Percentiles rank a stretch among this genome's conserved stretches.
phyloP scores from a whole-genome alignment of 140 eudicot genomes.

The Ambrosia hybrid region DNA sequence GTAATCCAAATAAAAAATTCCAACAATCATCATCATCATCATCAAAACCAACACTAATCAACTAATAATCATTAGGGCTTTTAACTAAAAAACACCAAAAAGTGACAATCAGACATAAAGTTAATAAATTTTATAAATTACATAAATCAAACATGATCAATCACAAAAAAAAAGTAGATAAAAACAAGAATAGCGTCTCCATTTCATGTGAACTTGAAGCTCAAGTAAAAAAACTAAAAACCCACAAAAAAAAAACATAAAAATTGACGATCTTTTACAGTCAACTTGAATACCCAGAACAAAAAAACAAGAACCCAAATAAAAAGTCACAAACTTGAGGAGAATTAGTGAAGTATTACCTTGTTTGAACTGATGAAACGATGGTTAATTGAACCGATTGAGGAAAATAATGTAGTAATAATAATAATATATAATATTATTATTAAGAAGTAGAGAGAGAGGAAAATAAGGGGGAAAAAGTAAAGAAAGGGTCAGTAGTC shows the following conservation, averaged over 20 bases:
- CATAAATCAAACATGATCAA: slow-evolving; percentile 8
- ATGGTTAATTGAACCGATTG: not conserved
- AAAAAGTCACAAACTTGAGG: slow-evolving; percentile 5
- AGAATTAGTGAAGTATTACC: slow-evolving; percentile 1
- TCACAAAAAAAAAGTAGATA: not conserved
- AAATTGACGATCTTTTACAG: too few relatives aligned
- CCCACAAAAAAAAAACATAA: too few relatives aligned
- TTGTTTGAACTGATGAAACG: not conserved
- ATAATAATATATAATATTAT: not conserved
- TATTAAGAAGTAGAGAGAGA: slow-evolving; percentile 8
- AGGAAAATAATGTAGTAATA: not conserved
- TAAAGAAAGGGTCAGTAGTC: too few relatives aligned
- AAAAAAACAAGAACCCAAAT: not conserved
- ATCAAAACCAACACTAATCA: not conserved
- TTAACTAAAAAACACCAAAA: not conserved
- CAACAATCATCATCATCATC: too few relatives aligned
- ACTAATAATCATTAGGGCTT: slow-evolving; percentile 7
- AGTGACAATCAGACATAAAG: not conserved
- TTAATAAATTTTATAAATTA: too few relatives aligned
- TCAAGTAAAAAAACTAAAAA: not conserved
- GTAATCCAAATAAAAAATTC: not conserved
- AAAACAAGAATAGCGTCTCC: not conserved
- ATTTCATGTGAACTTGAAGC: not conserved
- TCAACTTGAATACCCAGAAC: too few relatives aligned
- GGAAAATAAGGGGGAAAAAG: too few relatives aligned